Percentiles rank a stretch among this genome's conserved stretches.
These are phyloP conservation scores for Arabis hirsuta DNA, from an alignment of 345 rosid genomes.

Conservation along the genomic window DNA sequence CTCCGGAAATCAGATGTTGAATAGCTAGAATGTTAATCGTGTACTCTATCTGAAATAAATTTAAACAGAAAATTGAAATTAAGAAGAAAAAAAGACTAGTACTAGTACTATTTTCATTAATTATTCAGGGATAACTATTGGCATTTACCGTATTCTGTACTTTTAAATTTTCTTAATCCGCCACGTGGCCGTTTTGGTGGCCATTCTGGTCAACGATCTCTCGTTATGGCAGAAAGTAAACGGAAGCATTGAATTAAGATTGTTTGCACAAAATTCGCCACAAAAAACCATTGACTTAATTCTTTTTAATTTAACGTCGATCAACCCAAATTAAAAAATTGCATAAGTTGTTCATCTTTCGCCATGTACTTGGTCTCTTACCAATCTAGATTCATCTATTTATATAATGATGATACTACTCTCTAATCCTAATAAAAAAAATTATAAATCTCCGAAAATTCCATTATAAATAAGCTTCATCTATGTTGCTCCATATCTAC, in stretches of 20 bases:
- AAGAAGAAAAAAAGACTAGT: neutral
- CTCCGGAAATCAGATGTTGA: neutral
- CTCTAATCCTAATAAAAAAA: neutral
- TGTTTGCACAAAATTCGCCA: slow-evolving; percentile 8
- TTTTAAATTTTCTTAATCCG: neutral
- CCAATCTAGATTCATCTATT: slow-evolving; percentile 26
- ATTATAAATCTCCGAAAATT: neutral
- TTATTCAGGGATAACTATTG: neutral
- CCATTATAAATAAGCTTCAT: slow-evolving; percentile 33
- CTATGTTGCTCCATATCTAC: slow-evolving; percentile 27
- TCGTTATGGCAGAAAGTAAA: slow-evolving; percentile 17
- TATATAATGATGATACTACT: neutral
- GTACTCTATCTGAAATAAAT: neutral
- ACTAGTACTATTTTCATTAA: no score
- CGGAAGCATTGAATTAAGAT: slow-evolving; percentile 24
- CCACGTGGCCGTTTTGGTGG: slow-evolving; percentile 28
- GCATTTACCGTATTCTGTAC: slow-evolving; percentile 5
- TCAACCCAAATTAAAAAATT: neutral
- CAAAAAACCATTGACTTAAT: slow-evolving; percentile 35
- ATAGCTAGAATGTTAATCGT: neutral
- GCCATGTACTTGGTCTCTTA: slow-evolving; percentile 33
- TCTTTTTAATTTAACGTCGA: slow-evolving; percentile 17
- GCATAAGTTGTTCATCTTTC: slow-evolving; percentile 17
- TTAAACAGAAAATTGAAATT: neutral
- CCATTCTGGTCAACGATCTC: slow-evolving; percentile 26